phyloP scores from a whole-genome alignment of 23 red algal species.

The Chondrus crispus region DNA sequence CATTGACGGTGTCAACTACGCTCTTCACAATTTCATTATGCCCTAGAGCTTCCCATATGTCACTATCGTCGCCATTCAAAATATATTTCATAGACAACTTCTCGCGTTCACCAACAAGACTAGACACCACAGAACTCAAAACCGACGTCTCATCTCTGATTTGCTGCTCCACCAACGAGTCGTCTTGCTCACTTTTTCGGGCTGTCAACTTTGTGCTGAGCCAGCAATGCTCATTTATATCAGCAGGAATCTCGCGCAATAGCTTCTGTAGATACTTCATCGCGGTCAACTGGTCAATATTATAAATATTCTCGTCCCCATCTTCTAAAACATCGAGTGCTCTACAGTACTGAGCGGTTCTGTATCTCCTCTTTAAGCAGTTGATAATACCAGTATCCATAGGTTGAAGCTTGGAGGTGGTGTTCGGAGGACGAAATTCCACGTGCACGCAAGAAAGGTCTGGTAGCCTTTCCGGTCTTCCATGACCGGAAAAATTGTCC shows the following conservation, averaged over 20 bases:
- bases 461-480: background rate
- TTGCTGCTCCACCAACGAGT: too few relatives aligned
- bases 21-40: too few relatives aligned
- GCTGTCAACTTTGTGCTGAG: background rate
- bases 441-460: background rate
- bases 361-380: background rate
- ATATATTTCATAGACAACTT: too few relatives aligned
- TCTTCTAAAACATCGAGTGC: background rate
- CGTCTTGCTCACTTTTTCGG: too few relatives aligned
- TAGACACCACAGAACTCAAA: too few relatives aligned
- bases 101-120: too few relatives aligned
- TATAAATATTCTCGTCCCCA: background rate
- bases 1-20: too few relatives aligned
- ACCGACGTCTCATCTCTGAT: too few relatives aligned
- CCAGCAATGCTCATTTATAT: background rate
- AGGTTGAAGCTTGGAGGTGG: conserved; percentile 1
- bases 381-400: background rate
- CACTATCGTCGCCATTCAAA: too few relatives aligned
- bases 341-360: background rate
- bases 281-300: background rate
- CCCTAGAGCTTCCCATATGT: too few relatives aligned
- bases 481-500: background rate
- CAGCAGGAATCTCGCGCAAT: background rate
- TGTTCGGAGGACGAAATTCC: background rate
- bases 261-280: background rate